phyloP scores from a whole-genome alignment of 352 stramenopile species.

The Nothophytophthora sp. region DNA sequence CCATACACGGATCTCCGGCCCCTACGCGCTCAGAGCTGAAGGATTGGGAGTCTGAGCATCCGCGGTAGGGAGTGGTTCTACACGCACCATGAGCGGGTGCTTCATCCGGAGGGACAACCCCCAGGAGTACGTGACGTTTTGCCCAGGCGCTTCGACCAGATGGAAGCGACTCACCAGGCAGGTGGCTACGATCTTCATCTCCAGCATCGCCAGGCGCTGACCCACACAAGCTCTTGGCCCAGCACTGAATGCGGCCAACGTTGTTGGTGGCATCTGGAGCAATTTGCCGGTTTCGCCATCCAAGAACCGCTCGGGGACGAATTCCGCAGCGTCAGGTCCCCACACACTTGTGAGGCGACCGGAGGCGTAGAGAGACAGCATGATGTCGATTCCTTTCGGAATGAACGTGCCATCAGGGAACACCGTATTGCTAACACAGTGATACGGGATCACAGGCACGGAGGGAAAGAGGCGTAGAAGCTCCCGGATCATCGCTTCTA shows the following conservation, averaged over 20 bases:
- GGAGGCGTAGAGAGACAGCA: conserved; percentile 29
- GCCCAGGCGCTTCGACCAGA: conserved; percentile 18
- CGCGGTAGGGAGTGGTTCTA: conserved; percentile 3
- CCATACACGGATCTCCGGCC: neutral
- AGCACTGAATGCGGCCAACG: conserved; percentile 21
- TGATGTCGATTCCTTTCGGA: conserved; percentile 16
- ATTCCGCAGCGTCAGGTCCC: conserved; percentile 27
- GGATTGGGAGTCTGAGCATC: neutral
- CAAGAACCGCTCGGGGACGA: conserved; percentile 36
- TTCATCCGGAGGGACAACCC: conserved; percentile 42
- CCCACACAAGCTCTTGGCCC: conserved; percentile 21
- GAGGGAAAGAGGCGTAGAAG: conserved; percentile 42
- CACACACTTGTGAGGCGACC: conserved; percentile 28
- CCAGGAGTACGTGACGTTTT: conserved; percentile 32
- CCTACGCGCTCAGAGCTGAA: neutral
- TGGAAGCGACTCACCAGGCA: conserved; percentile 44
- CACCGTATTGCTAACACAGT: conserved; percentile 24
- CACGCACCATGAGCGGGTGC: conserved; percentile 20
- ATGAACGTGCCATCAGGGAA: conserved; percentile 30
- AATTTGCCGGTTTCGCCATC: conserved; percentile 12
- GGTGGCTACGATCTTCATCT: conserved; percentile 57
- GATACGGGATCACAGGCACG: conserved; percentile 32
- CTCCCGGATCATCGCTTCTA: conserved; percentile 43
- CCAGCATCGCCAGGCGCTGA: conserved; percentile 49
- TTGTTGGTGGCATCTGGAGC: conserved; percentile 9